phyloP scores from a whole-genome alignment of 345 rosid species.

The Balakata baccata region DNA sequence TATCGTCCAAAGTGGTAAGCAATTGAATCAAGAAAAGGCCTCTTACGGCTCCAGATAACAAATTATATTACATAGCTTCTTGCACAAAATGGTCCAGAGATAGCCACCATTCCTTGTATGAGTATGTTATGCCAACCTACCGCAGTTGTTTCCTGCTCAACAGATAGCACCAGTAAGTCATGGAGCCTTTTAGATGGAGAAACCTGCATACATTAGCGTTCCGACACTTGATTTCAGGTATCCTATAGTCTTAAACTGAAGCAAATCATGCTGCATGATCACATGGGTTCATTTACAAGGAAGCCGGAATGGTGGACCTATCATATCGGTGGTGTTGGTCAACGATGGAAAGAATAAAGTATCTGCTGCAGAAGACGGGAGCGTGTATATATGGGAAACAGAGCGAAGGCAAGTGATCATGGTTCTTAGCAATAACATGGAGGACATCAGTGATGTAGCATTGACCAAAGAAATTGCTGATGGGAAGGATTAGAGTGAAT shows the following conservation, averaged over 20 bases:
- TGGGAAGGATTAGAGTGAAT: not conserved
- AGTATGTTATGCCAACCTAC: not conserved
- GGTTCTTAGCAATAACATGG: conserved; percentile 19
- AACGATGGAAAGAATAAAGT: conserved; percentile 36
- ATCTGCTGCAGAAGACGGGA: conserved; percentile 48
- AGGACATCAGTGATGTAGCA: conserved; percentile 33
- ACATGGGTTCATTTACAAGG: conserved; percentile 39
- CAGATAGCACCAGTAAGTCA: conserved; percentile 39
- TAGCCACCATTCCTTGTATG: conserved; percentile 20
- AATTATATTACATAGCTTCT: conserved; percentile 17
- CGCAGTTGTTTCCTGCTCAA: conserved; percentile 31
- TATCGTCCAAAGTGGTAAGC: no score
- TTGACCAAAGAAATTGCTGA: conserved; percentile 22
- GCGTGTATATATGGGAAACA: conserved; percentile 31
- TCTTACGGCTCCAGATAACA: no score
- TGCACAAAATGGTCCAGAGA: conserved; percentile 44
- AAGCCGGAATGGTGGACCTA: conserved; percentile 20
- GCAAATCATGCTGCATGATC: conserved; percentile 40
- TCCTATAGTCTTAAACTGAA: conserved; percentile 28
- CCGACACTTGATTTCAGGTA: conserved; percentile 34
- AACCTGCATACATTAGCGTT: conserved; percentile 25
- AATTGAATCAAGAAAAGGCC: no score
- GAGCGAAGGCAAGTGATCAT: conserved; percentile 23
- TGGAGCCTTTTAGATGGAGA: conserved; percentile 35
- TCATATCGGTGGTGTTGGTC: conserved; percentile 30